Evolutionary conservation across 208 protist genomes (phyloP), one percentile per base, ranked within the genome.

Genomic region (Trypanosomatidae sp.): DNA sequence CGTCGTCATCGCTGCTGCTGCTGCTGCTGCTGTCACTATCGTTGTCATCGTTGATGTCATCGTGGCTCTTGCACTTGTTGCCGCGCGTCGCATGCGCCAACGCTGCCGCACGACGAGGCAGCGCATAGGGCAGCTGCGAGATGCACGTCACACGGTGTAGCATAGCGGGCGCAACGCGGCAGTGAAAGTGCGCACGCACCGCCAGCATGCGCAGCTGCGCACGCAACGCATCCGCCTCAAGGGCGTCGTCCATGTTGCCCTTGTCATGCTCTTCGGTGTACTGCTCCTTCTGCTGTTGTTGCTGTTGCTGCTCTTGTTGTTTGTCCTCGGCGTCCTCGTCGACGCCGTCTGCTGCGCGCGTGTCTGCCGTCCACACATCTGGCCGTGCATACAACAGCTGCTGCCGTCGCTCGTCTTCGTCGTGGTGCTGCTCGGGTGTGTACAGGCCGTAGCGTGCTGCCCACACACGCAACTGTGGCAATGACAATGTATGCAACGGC

Each of bases 91-190:
- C 33, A 18, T 19, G 26, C 2, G 25, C 49, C 18, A 74, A 13
- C 20, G 75, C 28, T 32, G 82, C 68, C 3, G 58, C 53, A 1
- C 50, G 56, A 3, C 61, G 59, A n/a, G 72, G 20, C 8, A 51
- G 68, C 19, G 63, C 55, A 61, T 88, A 92, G 20, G 69, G 59
- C 19, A 85, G 51, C 16, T 61, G 61, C n/a, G 78, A 88, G 30
- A 92, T 61, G 21, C 69, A 56, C 39, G 52, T 33, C 2, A 84
- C 54, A 28, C 83, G 74, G 40, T 92, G 78, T 15, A 88, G 48
- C 25, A 75, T 70, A 13, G 53, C 56, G 0, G 83, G 78, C 0
- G 52, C 65, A 25, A 84, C 75, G 13, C 32, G 16, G 16, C 64
- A 42, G 48, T 66, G 59, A 48, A 92, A 92, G n/a, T 41, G 51